These are phyloP conservation scores for Leccinum sublutescens DNA, from an alignment of 768 basidiomycete species.

Conservation along the genomic window DNA sequence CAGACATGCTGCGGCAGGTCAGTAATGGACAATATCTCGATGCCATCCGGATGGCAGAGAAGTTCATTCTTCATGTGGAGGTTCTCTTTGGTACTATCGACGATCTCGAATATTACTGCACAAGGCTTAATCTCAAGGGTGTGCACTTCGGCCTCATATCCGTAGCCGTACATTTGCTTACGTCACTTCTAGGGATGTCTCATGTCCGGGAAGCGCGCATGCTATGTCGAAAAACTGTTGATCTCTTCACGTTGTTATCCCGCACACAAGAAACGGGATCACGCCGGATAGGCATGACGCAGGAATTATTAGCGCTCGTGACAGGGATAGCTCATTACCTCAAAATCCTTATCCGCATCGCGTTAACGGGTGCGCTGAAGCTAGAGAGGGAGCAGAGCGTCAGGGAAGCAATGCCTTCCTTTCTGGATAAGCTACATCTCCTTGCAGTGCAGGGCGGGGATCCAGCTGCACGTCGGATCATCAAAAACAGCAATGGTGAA, in stretches of 20 bases:
- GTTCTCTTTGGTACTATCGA: slow-evolving; percentile 96
- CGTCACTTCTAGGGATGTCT: slow-evolving; percentile 72
- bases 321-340: slow-evolving; percentile 99
- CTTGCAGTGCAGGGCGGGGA: slow-evolving; percentile 85
- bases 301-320: slow-evolving; percentile 94
- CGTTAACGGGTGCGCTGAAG: slow-evolving; percentile 92
- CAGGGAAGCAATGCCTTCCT: slow-evolving; percentile 79
- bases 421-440: slow-evolving; percentile 90
- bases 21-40: slow-evolving; percentile 96
- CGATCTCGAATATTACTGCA: slow-evolving; percentile 89
- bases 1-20: slow-evolving; percentile 97
- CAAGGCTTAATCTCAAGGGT: slow-evolving; percentile 83
- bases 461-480: slow-evolving; percentile 70
- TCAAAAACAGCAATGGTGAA: slow-evolving; percentile 74
- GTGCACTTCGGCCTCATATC: slow-evolving; percentile 24
- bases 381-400: slow-evolving; percentile 88
- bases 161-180: slow-evolving; percentile 9
- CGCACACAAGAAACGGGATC: slow-evolving; percentile 93
- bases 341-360: slow-evolving; percentile 98
- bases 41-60: slow-evolving; percentile 97
- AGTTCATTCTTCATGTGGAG: slow-evolving; percentile 97
- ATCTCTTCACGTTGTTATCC: slow-evolving; percentile 93
- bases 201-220: slow-evolving; percentile 98
- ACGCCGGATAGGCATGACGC: slow-evolving; percentile 92
- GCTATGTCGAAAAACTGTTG: slow-evolving; percentile 98